Evolutionary conservation across 192 early-diverging fungal genomes (phyloP).

Genomic region (Rhizophagus clarus): DNA sequence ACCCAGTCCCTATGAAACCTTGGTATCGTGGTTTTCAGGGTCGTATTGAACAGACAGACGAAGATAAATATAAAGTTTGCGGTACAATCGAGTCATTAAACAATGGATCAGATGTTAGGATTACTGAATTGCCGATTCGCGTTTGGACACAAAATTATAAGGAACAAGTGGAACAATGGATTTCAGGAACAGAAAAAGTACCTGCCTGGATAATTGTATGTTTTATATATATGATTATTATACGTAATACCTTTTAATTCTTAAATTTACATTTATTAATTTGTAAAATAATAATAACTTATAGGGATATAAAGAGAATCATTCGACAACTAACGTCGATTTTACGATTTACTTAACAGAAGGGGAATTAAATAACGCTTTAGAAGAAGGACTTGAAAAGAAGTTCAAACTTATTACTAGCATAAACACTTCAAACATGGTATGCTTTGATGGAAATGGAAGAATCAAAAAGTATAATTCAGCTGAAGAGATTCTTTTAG

Average conservation of each 20-base stretch:
- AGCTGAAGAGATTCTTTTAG: slow-evolving; percentile 78
- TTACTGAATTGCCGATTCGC: slow-evolving; percentile 88
- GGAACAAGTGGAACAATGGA: slow-evolving; percentile 77
- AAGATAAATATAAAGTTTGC: slow-evolving; percentile 64
- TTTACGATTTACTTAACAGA: slow-evolving; percentile 67
- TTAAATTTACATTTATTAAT: background rate
- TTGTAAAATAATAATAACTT: background rate
- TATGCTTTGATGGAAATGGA: slow-evolving; percentile 89
- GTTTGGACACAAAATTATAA: slow-evolving; percentile 91
- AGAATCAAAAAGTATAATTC: slow-evolving; percentile 81
- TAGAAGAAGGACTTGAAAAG: slow-evolving; percentile 80
- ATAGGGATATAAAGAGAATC: background rate
- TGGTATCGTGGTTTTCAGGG: slow-evolving; percentile 97
- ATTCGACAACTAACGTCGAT: background rate
- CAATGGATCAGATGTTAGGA: slow-evolving; percentile 70
- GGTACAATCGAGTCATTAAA: slow-evolving; percentile 73
- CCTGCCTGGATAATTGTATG: slow-evolving; percentile 50
- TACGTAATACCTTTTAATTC: too few species aligned
- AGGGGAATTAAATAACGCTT: slow-evolving; percentile 72
- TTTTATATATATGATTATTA: background rate
- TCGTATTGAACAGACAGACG: slow-evolving; percentile 58
- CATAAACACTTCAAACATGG: slow-evolving; percentile 87
- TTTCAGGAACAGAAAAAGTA: slow-evolving; percentile 72
- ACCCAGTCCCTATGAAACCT: slow-evolving; percentile 74
- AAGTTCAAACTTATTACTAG: slow-evolving; percentile 74